These are phyloP conservation scores for Colletotrichum musae DNA, from an alignment of 2,329 filamentous ascomycete genomes.

Conservation along the genomic window DNA sequence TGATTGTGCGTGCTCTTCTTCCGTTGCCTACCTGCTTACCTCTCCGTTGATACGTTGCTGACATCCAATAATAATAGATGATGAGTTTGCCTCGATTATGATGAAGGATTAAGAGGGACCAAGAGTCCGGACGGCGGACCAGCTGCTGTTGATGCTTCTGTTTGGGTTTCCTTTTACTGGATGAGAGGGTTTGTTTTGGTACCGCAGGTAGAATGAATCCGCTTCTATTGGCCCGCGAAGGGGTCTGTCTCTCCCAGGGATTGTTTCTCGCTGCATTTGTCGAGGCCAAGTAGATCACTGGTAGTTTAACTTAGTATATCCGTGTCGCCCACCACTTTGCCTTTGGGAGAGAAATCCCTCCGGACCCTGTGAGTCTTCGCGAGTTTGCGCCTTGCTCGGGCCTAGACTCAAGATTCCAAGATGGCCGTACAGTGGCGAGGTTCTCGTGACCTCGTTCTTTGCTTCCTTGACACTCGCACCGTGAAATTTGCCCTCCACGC, in stretches of 20 bases:
- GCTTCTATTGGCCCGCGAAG: conserved; percentile 12
- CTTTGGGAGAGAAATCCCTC: too few species aligned
- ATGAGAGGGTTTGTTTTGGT: conserved; percentile 8
- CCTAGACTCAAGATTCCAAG: too few species aligned
- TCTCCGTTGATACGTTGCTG: neutral
- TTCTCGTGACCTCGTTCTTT: too few species aligned
- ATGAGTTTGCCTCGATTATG: conserved; percentile 95
- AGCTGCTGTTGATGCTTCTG: conserved; percentile 27
- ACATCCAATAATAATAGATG: conserved; percentile 70
- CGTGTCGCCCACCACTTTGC: too few species aligned
- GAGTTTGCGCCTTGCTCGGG: too few species aligned
- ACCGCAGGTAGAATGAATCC: conserved; percentile 22
- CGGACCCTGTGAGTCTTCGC: too few species aligned
- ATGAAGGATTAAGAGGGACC: conserved; percentile 84
- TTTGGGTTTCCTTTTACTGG: conserved; percentile 14
- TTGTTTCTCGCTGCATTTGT: too few species aligned
- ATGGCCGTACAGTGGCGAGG: too few species aligned
- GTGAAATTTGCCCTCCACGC: too few species aligned
- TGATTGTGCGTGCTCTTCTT: conserved; percentile 75
- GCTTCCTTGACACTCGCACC: too few species aligned
- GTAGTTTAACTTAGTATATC: too few species aligned
- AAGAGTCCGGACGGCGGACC: conserved; percentile 10
- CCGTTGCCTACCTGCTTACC: neutral
- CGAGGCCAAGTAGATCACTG: too few species aligned
- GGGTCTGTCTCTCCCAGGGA: neutral